These are phyloP conservation scores for Hortiboletus campestris DNA, from an alignment of 768 basidiomycete species.

Conservation along the genomic window DNA sequence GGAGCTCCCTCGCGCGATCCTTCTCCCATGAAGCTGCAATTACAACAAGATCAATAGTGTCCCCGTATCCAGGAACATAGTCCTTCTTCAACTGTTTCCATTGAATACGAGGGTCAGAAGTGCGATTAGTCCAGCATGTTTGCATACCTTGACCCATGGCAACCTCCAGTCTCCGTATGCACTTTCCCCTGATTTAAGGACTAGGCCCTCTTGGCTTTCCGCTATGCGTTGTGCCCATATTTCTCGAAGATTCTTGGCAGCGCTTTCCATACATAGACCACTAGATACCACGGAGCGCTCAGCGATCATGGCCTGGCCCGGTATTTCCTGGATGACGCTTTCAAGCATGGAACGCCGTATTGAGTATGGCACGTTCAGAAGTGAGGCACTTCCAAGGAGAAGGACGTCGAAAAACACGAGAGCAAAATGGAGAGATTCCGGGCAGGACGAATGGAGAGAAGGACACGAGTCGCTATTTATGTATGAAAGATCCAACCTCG, in stretches of 20 bases:
- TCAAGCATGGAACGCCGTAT: constrained; percentile 64
- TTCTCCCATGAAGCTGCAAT: constrained; percentile 81
- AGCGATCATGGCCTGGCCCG: constrained; percentile 65
- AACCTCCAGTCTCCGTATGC: constrained; percentile 59
- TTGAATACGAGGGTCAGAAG: not conserved
- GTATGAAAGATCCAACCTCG: not conserved
- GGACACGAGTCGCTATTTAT: constrained; percentile 36
- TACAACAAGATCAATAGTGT: constrained; percentile 74
- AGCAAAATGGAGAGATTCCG: constrained; percentile 56
- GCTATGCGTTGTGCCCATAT: constrained; percentile 54
- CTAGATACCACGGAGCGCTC: constrained; percentile 45
- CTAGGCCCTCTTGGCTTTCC: constrained; percentile 62
- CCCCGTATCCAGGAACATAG: constrained; percentile 83
- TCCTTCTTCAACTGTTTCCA: constrained; percentile 66
- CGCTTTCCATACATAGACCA: constrained; percentile 8
- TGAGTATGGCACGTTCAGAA: constrained; percentile 56
- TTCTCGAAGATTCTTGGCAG: constrained; percentile 33
- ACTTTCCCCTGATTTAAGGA: constrained; percentile 74
- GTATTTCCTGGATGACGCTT: constrained; percentile 46
- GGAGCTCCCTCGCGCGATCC: constrained; percentile 69
- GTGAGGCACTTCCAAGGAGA: constrained; percentile 56
- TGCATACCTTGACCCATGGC: constrained; percentile 76
- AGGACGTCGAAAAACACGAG: constrained; percentile 89
- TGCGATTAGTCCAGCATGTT: constrained; percentile 11
- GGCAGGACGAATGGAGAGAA: constrained; percentile 41